Evolutionary conservation across 352 stramenopile species (phyloP).

Genomic region (Phytophthora fragariaefolia): DNA sequence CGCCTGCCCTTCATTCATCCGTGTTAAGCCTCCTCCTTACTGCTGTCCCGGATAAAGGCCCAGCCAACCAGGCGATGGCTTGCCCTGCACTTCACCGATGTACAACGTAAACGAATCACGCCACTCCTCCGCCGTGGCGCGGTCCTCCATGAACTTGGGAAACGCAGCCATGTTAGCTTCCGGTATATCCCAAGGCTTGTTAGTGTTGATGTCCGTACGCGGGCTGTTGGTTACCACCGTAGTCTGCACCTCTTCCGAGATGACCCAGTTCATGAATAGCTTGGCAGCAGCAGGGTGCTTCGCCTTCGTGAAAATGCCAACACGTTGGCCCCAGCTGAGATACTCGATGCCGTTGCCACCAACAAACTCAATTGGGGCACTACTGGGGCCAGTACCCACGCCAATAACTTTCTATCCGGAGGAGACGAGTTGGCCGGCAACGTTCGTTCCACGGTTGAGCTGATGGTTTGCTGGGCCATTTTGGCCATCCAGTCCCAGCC

Average conservation of each 20-base stretch:
- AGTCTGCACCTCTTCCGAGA: slow-evolving; percentile 37
- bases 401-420: background rate
- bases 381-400: background rate
- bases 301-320: background rate
- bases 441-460: background rate
- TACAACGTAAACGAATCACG: slow-evolving; percentile 9
- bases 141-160: slow-evolving; percentile 49
- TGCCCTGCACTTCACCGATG: slow-evolving; percentile 2
- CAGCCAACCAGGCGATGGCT: background rate
- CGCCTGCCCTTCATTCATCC: no score
- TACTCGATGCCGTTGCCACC: slow-evolving; percentile 14
- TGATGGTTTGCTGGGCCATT: slow-evolving; percentile 34
- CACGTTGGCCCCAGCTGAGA: background rate
- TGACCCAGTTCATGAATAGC: slow-evolving; percentile 55
- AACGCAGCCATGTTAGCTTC: slow-evolving; percentile 37
- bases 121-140: slow-evolving; percentile 40
- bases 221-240: slow-evolving; percentile 18
- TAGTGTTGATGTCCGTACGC: slow-evolving; percentile 45
- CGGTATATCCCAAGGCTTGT: slow-evolving; percentile 35
- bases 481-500: slow-evolving; percentile 52
- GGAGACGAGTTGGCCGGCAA: background rate
- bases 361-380: background rate
- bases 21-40: no score
- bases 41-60: background rate
- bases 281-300: slow-evolving; percentile 39